These are phyloP conservation scores for Yamadazyma nakazawae DNA, from an alignment of 805 yeast species.

Conservation along the genomic window DNA sequence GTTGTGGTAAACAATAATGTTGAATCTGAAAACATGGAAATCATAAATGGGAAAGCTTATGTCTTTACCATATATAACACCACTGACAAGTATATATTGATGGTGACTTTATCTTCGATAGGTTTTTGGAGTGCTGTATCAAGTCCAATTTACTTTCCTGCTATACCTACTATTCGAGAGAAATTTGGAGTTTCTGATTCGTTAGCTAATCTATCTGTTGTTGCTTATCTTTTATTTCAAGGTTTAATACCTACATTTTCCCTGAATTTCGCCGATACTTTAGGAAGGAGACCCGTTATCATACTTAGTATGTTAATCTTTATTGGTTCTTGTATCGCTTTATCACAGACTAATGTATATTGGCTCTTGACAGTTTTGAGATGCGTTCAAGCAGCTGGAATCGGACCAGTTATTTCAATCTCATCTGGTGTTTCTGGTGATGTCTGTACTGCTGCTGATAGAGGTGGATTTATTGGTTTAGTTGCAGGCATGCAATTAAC, in stretches of 20 bases:
- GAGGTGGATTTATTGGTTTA: slow-evolving; percentile 71
- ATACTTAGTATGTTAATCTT: slow-evolving; percentile 53
- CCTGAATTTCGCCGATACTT: slow-evolving; percentile 63
- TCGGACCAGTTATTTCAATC: slow-evolving; percentile 72
- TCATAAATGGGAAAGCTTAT: not conserved
- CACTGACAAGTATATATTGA: slow-evolving; percentile 39
- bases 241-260: slow-evolving; percentile 71
- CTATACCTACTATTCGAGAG: slow-evolving; percentile 53
- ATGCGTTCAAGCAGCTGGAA: slow-evolving; percentile 74
- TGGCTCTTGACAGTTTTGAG: slow-evolving; percentile 64
- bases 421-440: slow-evolving; percentile 74
- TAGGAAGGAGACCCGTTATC: slow-evolving; percentile 72
- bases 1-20: not conserved
- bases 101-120: slow-evolving; percentile 40
- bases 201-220: slow-evolving; percentile 66
- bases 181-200: slow-evolving; percentile 56
- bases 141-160: slow-evolving; percentile 79
- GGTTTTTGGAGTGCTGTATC: slow-evolving; percentile 71
- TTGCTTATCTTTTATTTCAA: slow-evolving; percentile 72
- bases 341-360: slow-evolving; percentile 57
- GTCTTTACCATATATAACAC: slow-evolving; percentile 46
- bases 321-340: slow-evolving; percentile 59
- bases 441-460: slow-evolving; percentile 55
- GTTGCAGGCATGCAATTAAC: slow-evolving; percentile 61
- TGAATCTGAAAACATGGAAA: not conserved